Percentiles rank a stretch among this genome's conserved stretches.
phyloP scores from a whole-genome alignment of 1,284 basidiomycete species.

The Ceratobasidium sp. region DNA sequence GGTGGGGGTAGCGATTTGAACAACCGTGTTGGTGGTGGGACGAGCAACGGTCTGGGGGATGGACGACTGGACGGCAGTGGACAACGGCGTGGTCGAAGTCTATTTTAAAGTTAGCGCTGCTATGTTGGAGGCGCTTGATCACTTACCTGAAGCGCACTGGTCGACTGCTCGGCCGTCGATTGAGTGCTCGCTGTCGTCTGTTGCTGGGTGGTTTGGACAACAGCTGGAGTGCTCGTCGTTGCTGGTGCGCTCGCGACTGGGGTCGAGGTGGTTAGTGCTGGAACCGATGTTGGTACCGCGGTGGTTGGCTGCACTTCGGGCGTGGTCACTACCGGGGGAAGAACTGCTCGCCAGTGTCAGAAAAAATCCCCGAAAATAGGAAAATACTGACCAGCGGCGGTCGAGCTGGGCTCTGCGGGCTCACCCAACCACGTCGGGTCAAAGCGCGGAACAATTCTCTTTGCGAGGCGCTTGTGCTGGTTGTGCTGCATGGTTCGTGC shows the following conservation, averaged over 20 bases:
- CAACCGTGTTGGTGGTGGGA: not conserved
- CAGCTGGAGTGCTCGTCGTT: not conserved
- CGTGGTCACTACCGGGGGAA: no score
- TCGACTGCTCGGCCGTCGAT: not conserved
- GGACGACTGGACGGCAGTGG: not conserved
- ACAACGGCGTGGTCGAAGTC: slow-evolving; percentile 5
- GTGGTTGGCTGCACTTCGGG: not conserved
- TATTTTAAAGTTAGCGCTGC: no score
- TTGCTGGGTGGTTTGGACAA: not conserved
- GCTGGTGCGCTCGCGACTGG: not conserved
- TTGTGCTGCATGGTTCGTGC: slow-evolving; percentile 21
- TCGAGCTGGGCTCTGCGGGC: not conserved
- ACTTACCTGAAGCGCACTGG: not conserved
- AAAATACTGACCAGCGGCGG: not conserved
- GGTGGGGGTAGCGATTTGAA: not conserved
- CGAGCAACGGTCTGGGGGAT: not conserved
- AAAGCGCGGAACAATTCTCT: slow-evolving; percentile 19
- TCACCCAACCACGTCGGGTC: slow-evolving; percentile 25
- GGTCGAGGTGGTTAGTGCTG: not conserved
- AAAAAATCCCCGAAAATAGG: no score
- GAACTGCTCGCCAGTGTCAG: no score
- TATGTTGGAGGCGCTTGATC: no score
- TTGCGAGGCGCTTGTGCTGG: slow-evolving; percentile 23
- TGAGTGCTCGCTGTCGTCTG: not conserved
- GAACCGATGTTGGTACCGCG: not conserved